A percentile compares a stretch with the other conserved stretches of the same genome.
Evolutionary conservation across 1,139 yeast genomes (phyloP).

Genomic region (Taphrina communis): DNA sequence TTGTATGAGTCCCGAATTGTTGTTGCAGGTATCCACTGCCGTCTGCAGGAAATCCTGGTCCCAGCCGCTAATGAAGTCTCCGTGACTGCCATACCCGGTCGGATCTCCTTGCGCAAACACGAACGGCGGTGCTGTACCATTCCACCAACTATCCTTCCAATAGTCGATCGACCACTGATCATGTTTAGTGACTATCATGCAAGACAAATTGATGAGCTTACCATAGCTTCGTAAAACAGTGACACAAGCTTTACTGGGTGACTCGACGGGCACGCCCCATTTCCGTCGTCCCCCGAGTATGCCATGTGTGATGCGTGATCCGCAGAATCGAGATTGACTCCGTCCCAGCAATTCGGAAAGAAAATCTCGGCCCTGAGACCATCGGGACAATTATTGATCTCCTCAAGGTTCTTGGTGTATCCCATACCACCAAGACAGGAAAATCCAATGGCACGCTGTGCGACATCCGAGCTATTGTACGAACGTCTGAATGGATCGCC

Average conservation of each 20-base stretch:
- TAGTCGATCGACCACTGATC: slow-evolving; percentile 27
- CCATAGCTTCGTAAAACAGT: slow-evolving; percentile 39
- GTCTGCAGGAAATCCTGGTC: slow-evolving; percentile 39
- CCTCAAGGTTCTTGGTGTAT: slow-evolving; percentile 17
- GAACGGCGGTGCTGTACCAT: slow-evolving; percentile 39
- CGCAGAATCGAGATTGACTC: slow-evolving; percentile 41
- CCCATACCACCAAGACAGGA: slow-evolving; percentile 41
- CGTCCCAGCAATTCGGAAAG: slow-evolving; percentile 45
- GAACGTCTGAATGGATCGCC: slow-evolving; percentile 36
- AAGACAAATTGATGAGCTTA: not conserved
- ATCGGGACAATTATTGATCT: slow-evolving; percentile 39
- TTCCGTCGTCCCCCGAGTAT: slow-evolving; percentile 40
- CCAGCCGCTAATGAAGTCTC: slow-evolving; percentile 43
- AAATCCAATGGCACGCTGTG: slow-evolving; percentile 36
- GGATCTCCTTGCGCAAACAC: slow-evolving; percentile 42
- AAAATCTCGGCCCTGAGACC: slow-evolving; percentile 43
- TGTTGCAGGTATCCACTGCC: slow-evolving; percentile 41
- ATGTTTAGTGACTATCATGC: not conserved
- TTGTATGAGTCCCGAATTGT: slow-evolving; percentile 40
- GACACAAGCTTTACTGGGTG: slow-evolving; percentile 40
- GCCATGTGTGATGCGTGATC: slow-evolving; percentile 43
- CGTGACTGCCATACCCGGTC: slow-evolving; percentile 43
- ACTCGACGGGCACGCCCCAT: slow-evolving; percentile 40
- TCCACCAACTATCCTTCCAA: slow-evolving; percentile 39
- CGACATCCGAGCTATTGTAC: slow-evolving; percentile 29